Base-by-base conservation (phyloP, 2,329 filamentous ascomycete genomes). In the Xylaria sp. region DNA sequence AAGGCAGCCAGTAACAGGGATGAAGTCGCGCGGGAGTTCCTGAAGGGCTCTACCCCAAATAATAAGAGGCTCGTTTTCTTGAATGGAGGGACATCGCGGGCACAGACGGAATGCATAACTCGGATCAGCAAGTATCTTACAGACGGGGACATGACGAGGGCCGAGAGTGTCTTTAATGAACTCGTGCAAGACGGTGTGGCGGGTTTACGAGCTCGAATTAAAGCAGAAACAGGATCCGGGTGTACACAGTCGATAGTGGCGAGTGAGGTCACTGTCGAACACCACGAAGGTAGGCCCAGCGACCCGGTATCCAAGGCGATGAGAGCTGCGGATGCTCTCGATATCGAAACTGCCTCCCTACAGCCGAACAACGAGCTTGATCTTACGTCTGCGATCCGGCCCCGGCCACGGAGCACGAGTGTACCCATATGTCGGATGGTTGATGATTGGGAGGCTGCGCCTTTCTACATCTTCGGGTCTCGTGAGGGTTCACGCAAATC, bases 41-140 rank as follows among this genome's bases (percentile, higher is more conserved):
- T 87, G 20, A 67, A 71, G 39, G 71, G 71, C 8, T 76, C 79
- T 6, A 76, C 74, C 1, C 65, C 72, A 8, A 68, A 70, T 47
- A 76, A 76, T 53, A 84, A 79, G 59, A 78, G 78, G 52, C 67
- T 87, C 4, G 84, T 85, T 7, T 85, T 88, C 59, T 72, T 85
- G 68, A 78, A 84, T 48, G 85, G 84, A 2, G 83, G 85, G 8
- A 82, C 80, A 2, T 74, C 79, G 8, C 74, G 78, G 50, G 83
- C 83, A 1, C 78, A 80, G 48, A 70, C 78, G 5, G 71, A 78
- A 20, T 87, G 84, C 62, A 76, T 87, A 50, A 70, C 72, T 34
- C 72, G 74, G 24, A 84, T 88, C 46, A 79, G 78, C 66, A 69
- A 80, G 47, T 72, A 82, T 53, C 69, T 80, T 50, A 82, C 80